Percentiles rank a stretch among this genome's conserved stretches.
Evolutionary conservation across 495 filamentous ascomycete genomes (phyloP).

Genomic region (Penicillium coffeae): DNA sequence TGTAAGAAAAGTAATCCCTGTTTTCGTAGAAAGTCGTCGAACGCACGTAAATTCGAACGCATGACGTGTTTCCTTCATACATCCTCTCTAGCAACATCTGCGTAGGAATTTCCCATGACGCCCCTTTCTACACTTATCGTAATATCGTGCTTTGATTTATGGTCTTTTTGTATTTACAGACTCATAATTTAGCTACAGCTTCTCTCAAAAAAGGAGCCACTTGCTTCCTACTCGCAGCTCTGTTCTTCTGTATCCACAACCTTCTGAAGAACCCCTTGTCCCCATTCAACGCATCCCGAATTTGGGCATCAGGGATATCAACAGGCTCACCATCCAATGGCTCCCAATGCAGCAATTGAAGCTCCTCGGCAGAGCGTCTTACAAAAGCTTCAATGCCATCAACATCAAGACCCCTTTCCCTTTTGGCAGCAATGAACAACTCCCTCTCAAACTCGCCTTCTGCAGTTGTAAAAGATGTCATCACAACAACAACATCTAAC

Average conservation of each 20-base stretch:
- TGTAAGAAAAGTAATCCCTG: background rate
- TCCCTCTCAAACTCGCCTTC: slow-evolving; percentile 61
- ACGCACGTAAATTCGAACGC: slow-evolving; percentile 1
- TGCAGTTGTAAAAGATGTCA: slow-evolving; percentile 62
- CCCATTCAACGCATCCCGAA: slow-evolving; percentile 28
- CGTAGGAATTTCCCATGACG: too few species aligned
- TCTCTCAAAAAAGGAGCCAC: slow-evolving; percentile 79
- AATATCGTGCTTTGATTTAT: slow-evolving; percentile 14
- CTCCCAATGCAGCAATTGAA: slow-evolving; percentile 57
- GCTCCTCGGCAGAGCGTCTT: slow-evolving; percentile 36
- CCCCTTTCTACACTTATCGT: slow-evolving; percentile 2
- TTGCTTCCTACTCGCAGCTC: slow-evolving; percentile 77
- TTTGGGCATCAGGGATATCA: slow-evolving; percentile 25
- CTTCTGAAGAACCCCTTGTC: slow-evolving; percentile 22
- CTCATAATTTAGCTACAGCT: slow-evolving; percentile 46
- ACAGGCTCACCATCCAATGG: slow-evolving; percentile 39
- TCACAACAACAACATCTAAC: slow-evolving; percentile 66
- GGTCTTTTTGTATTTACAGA: background rate
- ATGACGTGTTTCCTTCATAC: slow-evolving; percentile 2
- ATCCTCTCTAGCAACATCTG: too few species aligned
- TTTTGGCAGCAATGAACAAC: slow-evolving; percentile 61
- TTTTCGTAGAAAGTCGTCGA: too few species aligned
- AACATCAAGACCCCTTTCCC: slow-evolving; percentile 37
- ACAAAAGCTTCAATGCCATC: slow-evolving; percentile 53
- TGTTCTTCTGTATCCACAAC: slow-evolving; percentile 66